Base-by-base conservation (phyloP, 2,329 filamentous ascomycete species). In the Thermothelomyces thermophilus region DNA sequence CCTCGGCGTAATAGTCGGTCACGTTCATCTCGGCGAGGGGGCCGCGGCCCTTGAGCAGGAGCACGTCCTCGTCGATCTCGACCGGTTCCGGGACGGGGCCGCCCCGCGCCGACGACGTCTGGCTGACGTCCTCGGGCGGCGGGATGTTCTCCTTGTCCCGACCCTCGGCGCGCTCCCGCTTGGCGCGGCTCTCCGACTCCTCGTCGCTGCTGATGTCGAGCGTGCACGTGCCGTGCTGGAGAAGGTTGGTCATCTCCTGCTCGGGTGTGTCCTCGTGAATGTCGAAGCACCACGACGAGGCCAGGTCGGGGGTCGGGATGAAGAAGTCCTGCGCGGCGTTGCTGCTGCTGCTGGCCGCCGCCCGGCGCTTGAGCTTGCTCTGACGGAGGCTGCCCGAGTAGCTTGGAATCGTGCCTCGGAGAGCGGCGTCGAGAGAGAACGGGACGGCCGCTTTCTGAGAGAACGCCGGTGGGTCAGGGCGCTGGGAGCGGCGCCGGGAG, bases 101-200 rank as follows among this genome's bases (percentile, higher is more conserved):
- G 5, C 24, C 24, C 24, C 81, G 16, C 20, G 51, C 51, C 13
- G 49, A 52, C 9, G 70, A 70, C 0, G 79, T 82, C 61, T 85
- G 77, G 24, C 78, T 80, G 34, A 85, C 66, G 40, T 86, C 82
- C 48, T 80, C 78, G 2, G 70, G 65, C 2, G 91, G 91, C 4
- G 91, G 87, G 16, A 95, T 82, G 63, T 98, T 98, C 72, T 98
- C 91, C 74, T 98, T 98, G 62, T 89, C 87, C 28, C 81, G 75
- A 40, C 79, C 77, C 57, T 87, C 79, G 28, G 74, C 73, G 58
- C 73, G 65, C 63, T 74, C 76, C 57, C 68, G 68, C 44, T 62
- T 70, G 37, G 75, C 68, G 62, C 78, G 78, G 43, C 71, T 74
- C 61, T 79, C 75, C 24, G 70, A 77, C 67, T 90, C 86, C 65